phyloP scores from a whole-genome alignment of 106 monocot genomes.

The Phalaenopsis equestris region DNA sequence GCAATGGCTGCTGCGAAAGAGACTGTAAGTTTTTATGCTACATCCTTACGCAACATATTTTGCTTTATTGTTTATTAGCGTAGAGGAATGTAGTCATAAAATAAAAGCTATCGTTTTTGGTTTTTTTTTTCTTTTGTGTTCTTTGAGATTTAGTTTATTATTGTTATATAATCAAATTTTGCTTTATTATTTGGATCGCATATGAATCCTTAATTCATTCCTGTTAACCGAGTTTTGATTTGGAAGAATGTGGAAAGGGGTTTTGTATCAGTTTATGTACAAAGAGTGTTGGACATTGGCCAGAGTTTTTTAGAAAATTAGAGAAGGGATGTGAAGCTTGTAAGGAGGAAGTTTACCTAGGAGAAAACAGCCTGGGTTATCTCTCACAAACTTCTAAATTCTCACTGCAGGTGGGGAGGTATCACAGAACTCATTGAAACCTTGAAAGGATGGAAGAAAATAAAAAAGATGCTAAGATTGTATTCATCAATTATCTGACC shows the following conservation, averaged over 20 bases:
- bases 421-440: no score
- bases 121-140: background rate
- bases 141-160: background rate
- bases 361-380: no score
- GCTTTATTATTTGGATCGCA: background rate
- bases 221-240: background rate
- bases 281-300: background rate
- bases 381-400: no score
- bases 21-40: slow-evolving; percentile 35
- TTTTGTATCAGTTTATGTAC: background rate
- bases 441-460: no score
- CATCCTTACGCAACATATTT: background rate
- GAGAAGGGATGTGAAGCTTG: no score
- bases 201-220: background rate
- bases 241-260: background rate
- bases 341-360: no score
- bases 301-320: no score
- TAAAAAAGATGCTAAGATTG: no score
- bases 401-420: no score
- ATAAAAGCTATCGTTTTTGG: no score
- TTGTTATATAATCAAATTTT: background rate
- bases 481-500: no score
- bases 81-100: no score
- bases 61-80: background rate
- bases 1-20: slow-evolving; percentile 65